A percentile compares a stretch with the other conserved stretches of the same genome.
Evolutionary conservation across 2,329 filamentous ascomycete species (phyloP).

Genomic region (Gremmenia infestans): DNA sequence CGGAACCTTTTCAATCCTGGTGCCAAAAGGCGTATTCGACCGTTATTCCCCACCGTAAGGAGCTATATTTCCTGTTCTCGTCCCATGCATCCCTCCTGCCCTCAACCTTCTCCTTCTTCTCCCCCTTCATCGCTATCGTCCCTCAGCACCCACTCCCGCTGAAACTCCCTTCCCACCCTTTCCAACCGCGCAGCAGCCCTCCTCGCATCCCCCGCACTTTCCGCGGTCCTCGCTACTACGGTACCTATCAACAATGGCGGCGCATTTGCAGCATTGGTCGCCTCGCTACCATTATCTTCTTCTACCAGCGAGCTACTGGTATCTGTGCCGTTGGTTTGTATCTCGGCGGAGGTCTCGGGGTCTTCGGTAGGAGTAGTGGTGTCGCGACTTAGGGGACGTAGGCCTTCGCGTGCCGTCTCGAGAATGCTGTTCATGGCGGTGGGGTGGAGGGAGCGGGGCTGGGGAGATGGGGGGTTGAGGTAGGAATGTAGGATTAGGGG

Average conservation of each 20-base stretch:
- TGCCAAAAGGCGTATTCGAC: not conserved
- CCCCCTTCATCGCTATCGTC: conserved; percentile 8
- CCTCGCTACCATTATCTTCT: conserved; percentile 9
- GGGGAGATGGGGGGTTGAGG: conserved; percentile 33
- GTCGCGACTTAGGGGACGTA: conserved; percentile 21
- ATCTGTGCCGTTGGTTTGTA: not conserved
- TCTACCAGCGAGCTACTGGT: conserved; percentile 4
- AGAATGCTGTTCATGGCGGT: conserved; percentile 11
- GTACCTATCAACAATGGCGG: conserved; percentile 51
- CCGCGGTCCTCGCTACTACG: conserved; percentile 46
- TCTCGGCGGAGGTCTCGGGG: no score
- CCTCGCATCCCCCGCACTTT: conserved; percentile 46
- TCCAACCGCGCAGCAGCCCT: conserved; percentile 50
- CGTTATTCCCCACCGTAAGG: not conserved
- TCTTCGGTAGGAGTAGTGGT: conserved; percentile 6
- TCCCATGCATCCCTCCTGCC: not conserved
- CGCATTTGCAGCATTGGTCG: conserved; percentile 19
- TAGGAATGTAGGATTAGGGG: conserved; percentile 40
- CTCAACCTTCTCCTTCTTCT: conserved; percentile 16
- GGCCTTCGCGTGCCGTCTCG: conserved; percentile 20
- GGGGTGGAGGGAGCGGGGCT: not conserved
- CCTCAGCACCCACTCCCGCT: conserved; percentile 45
- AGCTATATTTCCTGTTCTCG: not conserved
- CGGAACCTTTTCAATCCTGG: not conserved
- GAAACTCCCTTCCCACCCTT: conserved; percentile 49